Evolutionary conservation across 176 grass and related monocot genomes (phyloP), one percentile per base, ranked within the genome.

Genomic region (Rhynchospora tenuis): DNA sequence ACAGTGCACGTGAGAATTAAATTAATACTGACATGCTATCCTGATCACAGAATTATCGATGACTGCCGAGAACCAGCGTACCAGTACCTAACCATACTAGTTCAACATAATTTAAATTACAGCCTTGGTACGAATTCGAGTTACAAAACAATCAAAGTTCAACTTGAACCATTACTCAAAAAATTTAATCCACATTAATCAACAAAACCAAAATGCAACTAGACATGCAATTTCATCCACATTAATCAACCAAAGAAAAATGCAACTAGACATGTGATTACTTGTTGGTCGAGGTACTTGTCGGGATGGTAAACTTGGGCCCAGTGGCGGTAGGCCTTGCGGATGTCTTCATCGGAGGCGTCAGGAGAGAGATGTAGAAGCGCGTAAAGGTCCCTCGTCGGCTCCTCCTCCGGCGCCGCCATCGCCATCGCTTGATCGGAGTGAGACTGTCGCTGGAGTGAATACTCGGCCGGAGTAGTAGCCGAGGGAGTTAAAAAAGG

Each of bases 281-380:
- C 94, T 80, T 97, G 89, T 20, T 59, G 57, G 20, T 93, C 89
- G 56, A 89, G 91, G 78, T 97, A 93, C 83, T 97, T 97, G 87
- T 97, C 94, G 33, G 94, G 94, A 76, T 93, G 94, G 89, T 97
- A 97, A 86, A 97, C 90, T 93, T 97, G 94, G 14, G 94, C 94
- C 77, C 83, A 97, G 60, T 97, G 91, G 83, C 91, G 94, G 72
- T 93, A 97, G n/a, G 94, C 94, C 85, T 83, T 81, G 87, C 94
- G 94, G 88, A 97, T 85, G 85, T 97, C 94, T 88, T 97, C 94
- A 20, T 81, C 78, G 59, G 94, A 85, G 77, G 94, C 73, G 26
- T 97, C 91, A 44, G 94, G 91, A 23, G 91, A 97, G 87, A 97
- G 89, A 78, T 97, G 94, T 17, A 93, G 91, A 54, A 89, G 87